Evolutionary conservation across 73 alveolate species (phyloP), one percentile per base, ranked within the genome.

Genomic region (Paramecium octaurelia): DNA sequence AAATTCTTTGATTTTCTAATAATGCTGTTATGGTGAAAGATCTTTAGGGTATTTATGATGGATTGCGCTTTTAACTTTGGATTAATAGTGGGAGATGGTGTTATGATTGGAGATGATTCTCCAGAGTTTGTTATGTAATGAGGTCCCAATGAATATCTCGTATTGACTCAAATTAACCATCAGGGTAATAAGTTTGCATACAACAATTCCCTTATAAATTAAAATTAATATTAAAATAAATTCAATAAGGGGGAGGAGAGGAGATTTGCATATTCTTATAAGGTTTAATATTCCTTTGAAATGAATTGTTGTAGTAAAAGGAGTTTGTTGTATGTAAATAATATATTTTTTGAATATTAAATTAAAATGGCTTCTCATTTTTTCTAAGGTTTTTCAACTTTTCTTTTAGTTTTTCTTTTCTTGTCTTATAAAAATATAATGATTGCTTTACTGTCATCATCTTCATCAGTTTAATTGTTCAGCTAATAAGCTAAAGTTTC

Each of bases 401-500:
- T 64, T 64, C 46, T 64, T 64, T 64, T 31, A 31, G 27, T 64
- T 64, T 64, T 64, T 27, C 84, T 64, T 64, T 64, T 64, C 84
- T 64, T 64, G 50, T 64, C 84, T 64, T 29, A 64, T 64, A 27
- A 64, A 23, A 31, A 18, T 27, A 54, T 4, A 27, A 64, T 31
- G 84, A 64, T 64, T 27, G 84, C 4, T 8, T 64, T 64, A 64
- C 84, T 64, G 12, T 64, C 84, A 64, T 64, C 84, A 64, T 64
- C 84, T 12, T 29, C 84, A 64, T 64, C 84, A 14, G 2, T 27
- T 48, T 80, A 80, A 42, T 80, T 44, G 12, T 80, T 80, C 9
- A 80, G 91, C 57, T 80, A 48, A 80, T 80, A 80, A 80, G 91
- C 91, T 80, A 80, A 80, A 21, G 91, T 80, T 40, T 80, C 91